A percentile compares a stretch with the other conserved stretches of the same genome.
These are phyloP conservation scores for Talaromyces stipitatus DNA, from an alignment of 495 filamentous ascomycete species.

Conservation along the genomic window DNA sequence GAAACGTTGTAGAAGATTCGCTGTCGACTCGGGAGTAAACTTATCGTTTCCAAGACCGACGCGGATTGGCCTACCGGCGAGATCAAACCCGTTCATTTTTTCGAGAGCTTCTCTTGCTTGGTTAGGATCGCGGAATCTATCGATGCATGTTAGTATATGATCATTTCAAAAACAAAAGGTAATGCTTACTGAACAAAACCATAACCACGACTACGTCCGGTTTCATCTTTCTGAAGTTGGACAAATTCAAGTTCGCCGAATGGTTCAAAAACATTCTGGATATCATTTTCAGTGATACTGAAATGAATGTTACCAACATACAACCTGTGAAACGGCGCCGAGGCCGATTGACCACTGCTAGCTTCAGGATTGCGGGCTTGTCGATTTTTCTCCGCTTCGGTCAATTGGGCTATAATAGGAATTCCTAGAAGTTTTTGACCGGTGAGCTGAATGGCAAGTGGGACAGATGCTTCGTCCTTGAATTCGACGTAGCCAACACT, in stretches of 20 bases:
- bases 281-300: constrained; percentile 93
- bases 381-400: constrained; percentile 98
- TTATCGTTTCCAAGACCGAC: constrained; percentile 99
- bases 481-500: constrained; percentile 99
- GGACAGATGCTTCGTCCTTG: constrained; percentile 89
- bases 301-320: constrained; percentile 99
- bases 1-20: constrained; percentile 82
- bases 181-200: constrained; percentile 94
- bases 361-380: constrained; percentile 82
- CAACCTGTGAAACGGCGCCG: constrained; percentile 93
- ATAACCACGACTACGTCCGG: constrained; percentile 86
- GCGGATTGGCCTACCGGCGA: constrained; percentile 93
- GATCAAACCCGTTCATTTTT: constrained; percentile 99
- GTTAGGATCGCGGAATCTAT: constrained; percentile 83
- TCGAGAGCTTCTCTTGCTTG: constrained; percentile 91
- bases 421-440: constrained; percentile 98
- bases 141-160: constrained; percentile 21
- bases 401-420: constrained; percentile 95
- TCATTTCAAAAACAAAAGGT: neutral
- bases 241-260: constrained; percentile 98
- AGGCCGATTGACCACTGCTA: constrained; percentile 54
- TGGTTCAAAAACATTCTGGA: constrained; percentile 95
- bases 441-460: constrained; percentile 92
- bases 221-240: constrained; percentile 92
- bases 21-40: constrained; percentile 96